Percentiles rank a stretch among this genome's conserved stretches.
These are phyloP conservation scores for Selaginella moellendorffii DNA, from an alignment of 75 land plant genomes.

Conservation along the genomic window DNA sequence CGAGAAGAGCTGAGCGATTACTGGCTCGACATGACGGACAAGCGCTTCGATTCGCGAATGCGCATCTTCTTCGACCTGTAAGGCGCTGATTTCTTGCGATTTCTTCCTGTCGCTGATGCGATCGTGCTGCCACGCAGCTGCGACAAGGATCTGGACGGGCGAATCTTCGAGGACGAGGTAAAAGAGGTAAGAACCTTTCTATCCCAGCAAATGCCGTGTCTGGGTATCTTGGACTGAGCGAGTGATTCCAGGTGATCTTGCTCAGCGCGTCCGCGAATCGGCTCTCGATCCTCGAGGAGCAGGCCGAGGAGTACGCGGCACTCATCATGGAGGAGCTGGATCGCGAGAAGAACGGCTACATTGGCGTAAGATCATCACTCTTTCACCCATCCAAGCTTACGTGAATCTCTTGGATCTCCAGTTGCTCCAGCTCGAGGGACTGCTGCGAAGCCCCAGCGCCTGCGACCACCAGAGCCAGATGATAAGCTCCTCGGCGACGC, in stretches of 20 bases:
- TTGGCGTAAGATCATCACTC: slow-evolving; percentile 11
- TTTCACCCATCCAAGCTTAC: no score
- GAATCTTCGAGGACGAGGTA: slow-evolving; percentile 14
- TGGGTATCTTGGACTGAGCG: background rate
- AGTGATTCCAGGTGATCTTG: slow-evolving; percentile 14
- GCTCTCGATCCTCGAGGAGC: slow-evolving; percentile 19
- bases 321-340: slow-evolving; percentile 24
- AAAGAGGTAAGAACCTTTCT: slow-evolving; percentile 11
- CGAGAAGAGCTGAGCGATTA: slow-evolving; percentile 16
- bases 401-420: no score
- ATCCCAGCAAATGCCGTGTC: no score
- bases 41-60: slow-evolving; percentile 19
- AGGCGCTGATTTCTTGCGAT: no score
- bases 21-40: slow-evolving; percentile 17
- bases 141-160: slow-evolving; percentile 13
- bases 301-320: slow-evolving; percentile 23
- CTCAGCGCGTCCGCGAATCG: slow-evolving; percentile 21
- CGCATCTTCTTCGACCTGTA: slow-evolving; percentile 27
- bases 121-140: no score
- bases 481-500: background rate
- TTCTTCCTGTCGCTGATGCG: no score
- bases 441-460: slow-evolving; percentile 1
- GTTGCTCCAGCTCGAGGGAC: background rate
- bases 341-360: slow-evolving; percentile 17
- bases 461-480: background rate